Base-by-base conservation (phyloP, 768 basidiomycete genomes). In the Russula dissimulans region DNA sequence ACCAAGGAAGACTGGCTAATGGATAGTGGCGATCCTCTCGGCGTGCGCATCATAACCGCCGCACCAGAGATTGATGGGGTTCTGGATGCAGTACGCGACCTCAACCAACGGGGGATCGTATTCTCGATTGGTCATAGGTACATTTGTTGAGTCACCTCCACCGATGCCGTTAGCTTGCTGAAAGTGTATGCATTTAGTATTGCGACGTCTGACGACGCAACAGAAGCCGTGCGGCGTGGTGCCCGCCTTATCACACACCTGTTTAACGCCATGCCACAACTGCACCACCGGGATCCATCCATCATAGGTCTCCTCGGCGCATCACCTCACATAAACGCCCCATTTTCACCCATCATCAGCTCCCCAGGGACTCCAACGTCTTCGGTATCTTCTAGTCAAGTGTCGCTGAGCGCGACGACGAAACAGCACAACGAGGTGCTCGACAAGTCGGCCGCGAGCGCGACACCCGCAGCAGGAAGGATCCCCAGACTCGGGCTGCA, bases 111-210 rank as follows among this genome's bases (percentile, higher is more conserved):
- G 58, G 91, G 90, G 1, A 78, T 93, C 31, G 78, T 83, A 7
- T 85, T 91, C 72, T 89, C 86, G n/a, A 87, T 95, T 41, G 93
- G 93, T 1, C 93, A 95, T 73, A 91, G 87, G 91, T 89, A 57
- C 56, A 75, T 26, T 26, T 26, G 22, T 53, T 6, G 47, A 46
- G 32, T 32, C 43, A 8, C 34, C 12, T 11, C n/a, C 43, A 42
- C 50, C 34, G 31, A 32, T 41, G 34, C 15, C 41, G 18, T 58
- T 55, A 38, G n/a, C 26, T 42, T 38, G 36, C 52, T 34, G 59
- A 68, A 48, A 31, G 51, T 22, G 58, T 31, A 44, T 52, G 42
- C 51, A 39, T 18, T 9, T 57, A 92, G 90, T 66, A 81, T 83
- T 66, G 91, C 91, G 26, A 81, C 82, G 15, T 86, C 89, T 1